Evolutionary conservation across 345 rosid genomes (phyloP), one percentile per base, ranked within the genome.

Genomic region (Lagerstroemia speciosa): DNA sequence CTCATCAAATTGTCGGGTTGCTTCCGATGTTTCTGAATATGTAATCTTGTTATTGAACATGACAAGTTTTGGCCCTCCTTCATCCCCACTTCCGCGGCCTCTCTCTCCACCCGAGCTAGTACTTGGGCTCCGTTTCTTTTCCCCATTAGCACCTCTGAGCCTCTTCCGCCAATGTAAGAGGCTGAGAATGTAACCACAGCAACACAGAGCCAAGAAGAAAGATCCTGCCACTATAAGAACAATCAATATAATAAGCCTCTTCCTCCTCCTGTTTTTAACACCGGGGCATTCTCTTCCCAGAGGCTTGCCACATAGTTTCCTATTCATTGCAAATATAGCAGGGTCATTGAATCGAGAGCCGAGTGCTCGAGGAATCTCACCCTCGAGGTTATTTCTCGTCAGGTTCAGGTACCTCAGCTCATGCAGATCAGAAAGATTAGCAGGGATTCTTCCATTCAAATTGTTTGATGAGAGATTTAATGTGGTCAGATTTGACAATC

Each of bases 1-100:
- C 77, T 93, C 98, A 20, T 89, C 96, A 14, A 93, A 93, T 45
- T 90, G 92, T 31, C 97, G 74, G 0, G 97, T 88, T 58, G 97
- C 97, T 80, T 89, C 99, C 3, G 85, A 58, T 5, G 97, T 85
- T 71, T 94, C 99, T 17, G 99, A 33, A 34, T 58, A 80, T 2
- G 92, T 83, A 43, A 87, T 84, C 81, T 81, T 89, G 81, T 79
- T 85, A 58, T 82, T 87, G 78, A 89, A 89, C 93, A 87, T 89
- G 11, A 89, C 86, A 1, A 89, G 82, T 61, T 89, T 89, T 24
- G 96, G 88, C 14, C 86, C 93, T 64, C 89, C 92, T 55, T 81
- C 85, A 62, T 87, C 87, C 40, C 85, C 81, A 14, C 84, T 81
- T 69, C 83, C 80, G 8, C 78, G 73, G 37, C 89, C 78, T 65